Evolutionary conservation across 179 eudicot species (phyloP).

Genomic region (Heliamphora pulchella): DNA sequence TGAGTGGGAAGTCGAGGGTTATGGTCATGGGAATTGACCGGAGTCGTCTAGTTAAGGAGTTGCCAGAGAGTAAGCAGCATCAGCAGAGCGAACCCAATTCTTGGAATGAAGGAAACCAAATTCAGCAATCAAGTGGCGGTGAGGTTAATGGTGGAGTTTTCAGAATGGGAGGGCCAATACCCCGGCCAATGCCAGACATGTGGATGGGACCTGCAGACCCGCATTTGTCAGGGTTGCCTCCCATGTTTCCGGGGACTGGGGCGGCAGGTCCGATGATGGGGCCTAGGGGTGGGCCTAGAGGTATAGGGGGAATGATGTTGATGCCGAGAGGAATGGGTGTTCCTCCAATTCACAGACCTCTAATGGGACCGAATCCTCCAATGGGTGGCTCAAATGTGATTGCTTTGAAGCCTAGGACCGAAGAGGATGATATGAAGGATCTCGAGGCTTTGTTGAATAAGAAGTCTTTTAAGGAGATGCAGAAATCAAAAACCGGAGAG

Average conservation of each 20-base stretch:
- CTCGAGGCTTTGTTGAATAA: conserved; percentile 77
- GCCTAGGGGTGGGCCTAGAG: conserved; percentile 31
- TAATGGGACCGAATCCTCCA: conserved; percentile 32
- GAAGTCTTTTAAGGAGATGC: conserved; percentile 77
- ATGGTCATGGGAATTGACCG: conserved; percentile 76
- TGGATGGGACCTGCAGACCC: conserved; percentile 55
- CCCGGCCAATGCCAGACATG: conserved; percentile 42
- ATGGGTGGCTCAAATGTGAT: conserved; percentile 21
- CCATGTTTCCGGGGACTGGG: conserved; percentile 39
- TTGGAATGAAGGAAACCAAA: conserved; percentile 21
- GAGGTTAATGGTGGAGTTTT: conserved; percentile 23
- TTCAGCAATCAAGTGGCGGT: conserved; percentile 15
- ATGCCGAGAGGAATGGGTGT: conserved; percentile 40
- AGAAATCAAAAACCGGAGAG: conserved; percentile 88
- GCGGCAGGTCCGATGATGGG: conserved; percentile 29
- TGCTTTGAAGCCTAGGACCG: conserved; percentile 45
- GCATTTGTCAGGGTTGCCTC: conserved; percentile 30
- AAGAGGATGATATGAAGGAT: conserved; percentile 87
- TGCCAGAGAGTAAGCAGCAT: conserved; percentile 43
- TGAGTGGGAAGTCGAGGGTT: conserved; percentile 66
- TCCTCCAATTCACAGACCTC: conserved; percentile 52
- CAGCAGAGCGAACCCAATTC: conserved; percentile 25
- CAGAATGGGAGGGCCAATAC: conserved; percentile 35
- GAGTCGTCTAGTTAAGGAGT: conserved; percentile 50
- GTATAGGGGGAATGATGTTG: conserved; percentile 35